These are phyloP conservation scores for Trichodelitschia bisporula DNA, from an alignment of 495 filamentous ascomycete genomes.

Conservation along the genomic window DNA sequence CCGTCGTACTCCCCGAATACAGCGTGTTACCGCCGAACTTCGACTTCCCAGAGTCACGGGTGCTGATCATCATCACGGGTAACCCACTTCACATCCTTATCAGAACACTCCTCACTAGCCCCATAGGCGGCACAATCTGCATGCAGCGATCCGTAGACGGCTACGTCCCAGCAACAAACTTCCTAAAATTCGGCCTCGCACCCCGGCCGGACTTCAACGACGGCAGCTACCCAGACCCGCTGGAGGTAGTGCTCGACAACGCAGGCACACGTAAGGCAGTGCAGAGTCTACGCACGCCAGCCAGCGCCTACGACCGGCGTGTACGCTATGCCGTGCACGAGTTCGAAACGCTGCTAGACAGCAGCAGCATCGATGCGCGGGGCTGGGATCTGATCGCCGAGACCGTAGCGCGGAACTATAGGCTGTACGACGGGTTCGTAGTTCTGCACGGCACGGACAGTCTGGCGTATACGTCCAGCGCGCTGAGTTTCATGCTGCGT, in stretches of 20 bases:
- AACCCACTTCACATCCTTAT: neutral
- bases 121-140: conserved; percentile 64
- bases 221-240: conserved; percentile 28
- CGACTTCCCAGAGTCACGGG: conserved; percentile 1
- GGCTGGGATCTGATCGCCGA: conserved; percentile 77
- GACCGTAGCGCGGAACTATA: conserved; percentile 50
- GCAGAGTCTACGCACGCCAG: conserved; percentile 50
- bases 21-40: neutral
- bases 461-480: conserved; percentile 76
- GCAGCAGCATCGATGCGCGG: conserved; percentile 68
- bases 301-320: conserved; percentile 55
- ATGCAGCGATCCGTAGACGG: conserved; percentile 39
- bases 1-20: too few species aligned
- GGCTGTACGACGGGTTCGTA: conserved; percentile 81
- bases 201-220: conserved; percentile 83
- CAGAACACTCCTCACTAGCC: conserved; percentile 1
- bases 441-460: conserved; percentile 93
- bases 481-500: conserved; percentile 82
- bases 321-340: conserved; percentile 74
- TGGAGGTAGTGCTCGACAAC: conserved; percentile 29
- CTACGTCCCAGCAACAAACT: conserved; percentile 36
- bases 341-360: conserved; percentile 71
- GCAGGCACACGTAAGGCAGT: conserved; percentile 19
- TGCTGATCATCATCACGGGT: conserved; percentile 1
- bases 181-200: conserved; percentile 60